phyloP scores from a whole-genome alignment of 2,329 filamentous ascomycete species.

The Coniella vitis region DNA sequence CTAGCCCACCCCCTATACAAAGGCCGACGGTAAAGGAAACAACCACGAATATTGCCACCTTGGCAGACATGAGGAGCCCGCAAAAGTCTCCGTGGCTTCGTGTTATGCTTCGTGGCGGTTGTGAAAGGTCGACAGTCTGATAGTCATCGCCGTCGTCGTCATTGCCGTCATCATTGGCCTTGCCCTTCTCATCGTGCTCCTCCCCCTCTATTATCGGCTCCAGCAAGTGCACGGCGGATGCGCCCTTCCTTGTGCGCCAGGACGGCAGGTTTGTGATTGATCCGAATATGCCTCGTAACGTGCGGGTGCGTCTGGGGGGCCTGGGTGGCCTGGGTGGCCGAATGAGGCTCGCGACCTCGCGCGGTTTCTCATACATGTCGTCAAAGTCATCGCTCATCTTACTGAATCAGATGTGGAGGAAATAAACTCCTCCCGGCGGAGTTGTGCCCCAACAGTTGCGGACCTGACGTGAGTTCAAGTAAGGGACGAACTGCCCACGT shows the following conservation, averaged over 20 bases:
- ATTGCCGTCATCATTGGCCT: no score
- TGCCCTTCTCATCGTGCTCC: no score
- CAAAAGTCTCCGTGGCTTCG: background rate
- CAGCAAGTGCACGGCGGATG: background rate
- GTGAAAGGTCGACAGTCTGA: constrained; percentile 1
- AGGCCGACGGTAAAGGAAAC: constrained; percentile 13
- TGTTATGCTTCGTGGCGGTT: background rate
- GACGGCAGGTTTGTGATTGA: background rate
- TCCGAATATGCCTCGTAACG: background rate
- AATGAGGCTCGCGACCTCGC: constrained; percentile 11
- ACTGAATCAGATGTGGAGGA: background rate
- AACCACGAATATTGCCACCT: constrained; percentile 2
- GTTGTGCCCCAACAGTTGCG: background rate
- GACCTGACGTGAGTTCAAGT: background rate
- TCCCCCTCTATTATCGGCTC: background rate
- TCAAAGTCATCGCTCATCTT: constrained; percentile 5
- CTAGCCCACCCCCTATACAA: constrained; percentile 13
- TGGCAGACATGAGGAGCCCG: constrained; percentile 9
- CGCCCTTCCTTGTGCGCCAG: background rate
- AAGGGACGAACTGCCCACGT: constrained; percentile 1
- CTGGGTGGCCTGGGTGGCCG: background rate
- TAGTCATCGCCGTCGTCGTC: background rate
- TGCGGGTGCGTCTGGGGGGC: background rate
- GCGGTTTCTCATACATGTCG: constrained; percentile 6
- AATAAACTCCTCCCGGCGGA: background rate